phyloP scores from a whole-genome alignment of 202 grass and related monocot genomes.

The Digitaria exilis region DNA sequence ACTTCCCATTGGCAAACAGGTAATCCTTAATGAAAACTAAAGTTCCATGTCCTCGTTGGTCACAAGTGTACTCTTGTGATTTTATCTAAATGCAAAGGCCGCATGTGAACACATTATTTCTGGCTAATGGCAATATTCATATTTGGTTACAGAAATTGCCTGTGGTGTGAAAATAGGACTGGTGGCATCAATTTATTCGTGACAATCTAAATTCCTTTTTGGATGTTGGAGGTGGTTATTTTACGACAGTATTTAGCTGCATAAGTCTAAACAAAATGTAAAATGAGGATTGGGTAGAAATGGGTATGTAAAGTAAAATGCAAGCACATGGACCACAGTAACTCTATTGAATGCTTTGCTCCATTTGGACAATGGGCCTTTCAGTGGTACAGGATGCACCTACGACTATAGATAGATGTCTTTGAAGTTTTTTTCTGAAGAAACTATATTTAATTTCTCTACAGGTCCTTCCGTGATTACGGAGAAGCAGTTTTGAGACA shows the following conservation, averaged over 20 bases:
- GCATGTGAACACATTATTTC: not conserved
- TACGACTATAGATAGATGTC: not conserved
- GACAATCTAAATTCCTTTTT: not conserved
- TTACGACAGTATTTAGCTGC: not conserved
- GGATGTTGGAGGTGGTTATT: not conserved
- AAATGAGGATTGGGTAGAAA: not conserved
- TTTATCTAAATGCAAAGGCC: not conserved
- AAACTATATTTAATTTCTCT: slow-evolving; percentile 25
- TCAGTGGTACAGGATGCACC: not conserved
- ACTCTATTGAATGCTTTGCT: not conserved
- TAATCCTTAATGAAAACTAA: not conserved
- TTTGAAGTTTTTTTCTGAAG: not conserved
- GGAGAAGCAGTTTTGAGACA: slow-evolving; percentile 86
- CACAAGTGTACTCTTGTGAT: slow-evolving; percentile 9
- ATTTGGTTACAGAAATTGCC: not conserved
- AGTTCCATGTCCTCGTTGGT: not conserved
- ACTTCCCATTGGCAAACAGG: not conserved
- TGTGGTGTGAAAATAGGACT: slow-evolving; percentile 5
- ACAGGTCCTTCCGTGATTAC: slow-evolving; percentile 88
- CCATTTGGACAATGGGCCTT: not conserved
- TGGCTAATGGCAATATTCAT: not conserved
- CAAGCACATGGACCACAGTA: not conserved
- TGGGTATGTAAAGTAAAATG: not conserved
- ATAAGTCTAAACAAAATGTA: not conserved
- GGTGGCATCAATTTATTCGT: not conserved